Base-by-base conservation (phyloP, 73 alveolate genomes). In the Paraurostyla sp. region DNA sequence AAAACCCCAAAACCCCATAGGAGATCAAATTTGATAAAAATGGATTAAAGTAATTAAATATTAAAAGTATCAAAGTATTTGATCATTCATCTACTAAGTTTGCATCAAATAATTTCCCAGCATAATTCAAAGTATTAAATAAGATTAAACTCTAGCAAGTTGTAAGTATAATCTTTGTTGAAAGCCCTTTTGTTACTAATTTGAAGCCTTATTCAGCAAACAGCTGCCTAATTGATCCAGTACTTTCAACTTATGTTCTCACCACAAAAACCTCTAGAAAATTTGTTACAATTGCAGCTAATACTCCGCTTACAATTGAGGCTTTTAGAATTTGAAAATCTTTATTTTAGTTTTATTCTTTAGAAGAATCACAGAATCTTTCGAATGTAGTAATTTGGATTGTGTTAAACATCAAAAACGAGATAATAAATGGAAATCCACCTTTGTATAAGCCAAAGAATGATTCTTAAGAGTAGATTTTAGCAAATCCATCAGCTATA, bases 381-480 rank as follows among this genome's bases (percentile, higher is more conserved):
- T 85, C 92, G 50, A 58, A 85, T 0, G 43, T 38, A 30, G 46
- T 85, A 11, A 85, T 46, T 51, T 65, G 87, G 25, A 85, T 42
- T n/a, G 92, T 29, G 51, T 36, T 69, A 29, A 69, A 43, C 6
- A 57, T 30, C 69, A 85, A 58, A 36, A 33, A 85, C 7, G 88
- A 18, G 43, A 76, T 23, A 35, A 59, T 25, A 45, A 43, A 85
- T 9, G 92, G 87, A 9, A 35, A 6, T 45, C 73, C 80, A 13
- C 92, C 92, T 35, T 22, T 69, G 52, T 85, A 85, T n/a, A 85
- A 36, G 33, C 85, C 33, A 3, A 52, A n/a, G 16, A 51, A 6
- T 23, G 85, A 82, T 20, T 85, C 68, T 25, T 68, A 60, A 0
- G 32, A 35, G 25, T 69, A 46, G 30, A 58, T 22, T 9, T 13